Conservation (phyloP, 2,329 filamentous ascomycete genomes). For the Xylariaceae sp. region DNA sequence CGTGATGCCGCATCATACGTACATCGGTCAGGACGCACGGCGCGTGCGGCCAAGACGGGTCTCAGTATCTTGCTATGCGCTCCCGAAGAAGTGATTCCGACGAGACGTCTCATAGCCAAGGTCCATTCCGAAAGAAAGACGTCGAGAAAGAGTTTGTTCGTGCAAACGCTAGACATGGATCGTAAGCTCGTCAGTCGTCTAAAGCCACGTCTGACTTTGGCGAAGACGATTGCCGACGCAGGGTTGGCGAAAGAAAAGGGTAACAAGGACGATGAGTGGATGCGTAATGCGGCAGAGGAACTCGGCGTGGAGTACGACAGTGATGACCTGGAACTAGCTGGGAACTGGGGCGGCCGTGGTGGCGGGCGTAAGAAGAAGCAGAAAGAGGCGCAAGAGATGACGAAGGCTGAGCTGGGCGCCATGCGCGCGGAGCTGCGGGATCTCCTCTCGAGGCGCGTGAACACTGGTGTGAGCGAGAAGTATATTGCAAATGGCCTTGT, state of each 20-base stretch:
- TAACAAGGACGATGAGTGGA: conserved; percentile 75
- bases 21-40: conserved; percentile 89
- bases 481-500: conserved; percentile 81
- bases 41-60: conserved; percentile 71
- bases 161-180: conserved; percentile 78
- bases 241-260: conserved; percentile 82
- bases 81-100: conserved; percentile 83
- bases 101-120: conserved; percentile 77
- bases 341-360: conserved; percentile 61
- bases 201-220: conserved; percentile 68
- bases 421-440: conserved; percentile 67
- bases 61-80: conserved; percentile 83
- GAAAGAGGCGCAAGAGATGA: conserved; percentile 59
- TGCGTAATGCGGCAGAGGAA: conserved; percentile 80
- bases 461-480: conserved; percentile 78
- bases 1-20: conserved; percentile 90
- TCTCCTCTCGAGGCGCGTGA: conserved; percentile 67
- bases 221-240: conserved; percentile 83
- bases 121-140: conserved; percentile 63
- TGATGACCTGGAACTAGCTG: conserved; percentile 68
- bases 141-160: conserved; percentile 55
- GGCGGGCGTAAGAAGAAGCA: conserved; percentile 70
- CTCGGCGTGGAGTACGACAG: conserved; percentile 90
- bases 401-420: conserved; percentile 66
- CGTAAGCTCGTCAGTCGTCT: conserved; percentile 70